Evolutionary conservation across 2,329 filamentous ascomycete species (phyloP), one percentile per base, ranked within the genome.

Genomic region (Saccharata proteae): DNA sequence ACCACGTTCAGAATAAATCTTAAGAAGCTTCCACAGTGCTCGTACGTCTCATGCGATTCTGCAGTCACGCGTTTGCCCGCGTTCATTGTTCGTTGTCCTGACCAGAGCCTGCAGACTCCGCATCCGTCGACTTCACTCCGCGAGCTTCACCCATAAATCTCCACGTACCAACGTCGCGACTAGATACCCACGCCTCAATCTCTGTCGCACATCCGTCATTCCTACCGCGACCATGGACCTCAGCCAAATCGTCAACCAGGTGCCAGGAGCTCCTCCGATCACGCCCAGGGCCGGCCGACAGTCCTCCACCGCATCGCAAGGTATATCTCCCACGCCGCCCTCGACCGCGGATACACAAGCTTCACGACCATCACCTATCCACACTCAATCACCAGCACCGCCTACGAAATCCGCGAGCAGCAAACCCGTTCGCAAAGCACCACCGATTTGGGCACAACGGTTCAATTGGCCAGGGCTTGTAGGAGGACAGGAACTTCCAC

Each of bases 401-500:
- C 28, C 8, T 16, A 14, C 10, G 18, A 29, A 15, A 16, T 4
- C 20, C 24, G 6, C 22, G 12, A 13, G 11, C 26, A 13, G 12
- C 10, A 16, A 9, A 6, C 31, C n/a, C 20, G 8, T 8, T n/a
- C 20, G 8, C 20, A n/a, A 8, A 16, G 29, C 28, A 15, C 16
- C 25, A 7, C 29, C 34, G 7, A 30, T 21, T 7, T 35, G 33
- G 33, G 33, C 33, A 14, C 22, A 28, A 11, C 33, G 33, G 9
- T 35, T 35, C 23, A 28, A 35, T 19, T 35, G 33, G 33, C 13
- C 12, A 18, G 22, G 24, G 14, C 24, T 36, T 12, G 16, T 17
- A 17, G 29, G 34, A 41, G 47, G 25, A 42, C 40, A 26, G 50
- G 52, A 36, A 6, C 20, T 15, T 7, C 15, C 20, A 5, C 6